Percentiles rank a stretch among this genome's conserved stretches.
Evolutionary conservation across 441 rosid species (phyloP).

Genomic region (Pelargonium myrrhifolium): DNA sequence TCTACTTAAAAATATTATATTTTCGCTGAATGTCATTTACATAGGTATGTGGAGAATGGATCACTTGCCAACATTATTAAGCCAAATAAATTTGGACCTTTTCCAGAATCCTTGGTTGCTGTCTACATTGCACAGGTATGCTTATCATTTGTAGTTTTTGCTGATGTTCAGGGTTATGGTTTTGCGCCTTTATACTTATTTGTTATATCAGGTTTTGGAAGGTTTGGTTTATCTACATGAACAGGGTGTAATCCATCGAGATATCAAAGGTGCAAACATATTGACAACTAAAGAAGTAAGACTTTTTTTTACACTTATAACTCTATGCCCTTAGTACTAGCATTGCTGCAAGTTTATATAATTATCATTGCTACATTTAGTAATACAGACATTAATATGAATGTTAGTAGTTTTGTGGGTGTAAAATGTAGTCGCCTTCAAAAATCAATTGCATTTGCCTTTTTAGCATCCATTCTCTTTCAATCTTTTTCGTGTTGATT

Average conservation of each 20-base stretch:
- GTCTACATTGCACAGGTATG: conserved; percentile 95
- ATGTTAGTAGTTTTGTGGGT: not conserved
- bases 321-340: conserved; percentile 1
- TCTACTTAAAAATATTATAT: conserved; percentile 10
- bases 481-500: not conserved
- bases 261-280: conserved; percentile 98
- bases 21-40: conserved; percentile 20
- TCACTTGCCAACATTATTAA: conserved; percentile 97
- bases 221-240: conserved; percentile 97
- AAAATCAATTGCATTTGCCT: conserved; percentile 1
- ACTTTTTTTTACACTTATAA: not conserved
- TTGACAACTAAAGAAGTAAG: conserved; percentile 92
- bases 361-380: not conserved
- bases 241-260: conserved; percentile 98
- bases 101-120: conserved; percentile 95
- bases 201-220: conserved; percentile 69
- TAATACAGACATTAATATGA: not conserved
- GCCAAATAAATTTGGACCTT: conserved; percentile 99
- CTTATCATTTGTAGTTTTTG: conserved; percentile 21
- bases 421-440: not conserved
- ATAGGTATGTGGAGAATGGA: conserved; percentile 97
- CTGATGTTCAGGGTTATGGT: conserved; percentile 9
- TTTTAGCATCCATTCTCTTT: too few species aligned
- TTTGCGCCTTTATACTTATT: conserved; percentile 20
- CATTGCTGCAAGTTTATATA: not conserved